Conservation (phyloP, 495 filamentous ascomycete species). For the Aspergillus asperescens region DNA sequence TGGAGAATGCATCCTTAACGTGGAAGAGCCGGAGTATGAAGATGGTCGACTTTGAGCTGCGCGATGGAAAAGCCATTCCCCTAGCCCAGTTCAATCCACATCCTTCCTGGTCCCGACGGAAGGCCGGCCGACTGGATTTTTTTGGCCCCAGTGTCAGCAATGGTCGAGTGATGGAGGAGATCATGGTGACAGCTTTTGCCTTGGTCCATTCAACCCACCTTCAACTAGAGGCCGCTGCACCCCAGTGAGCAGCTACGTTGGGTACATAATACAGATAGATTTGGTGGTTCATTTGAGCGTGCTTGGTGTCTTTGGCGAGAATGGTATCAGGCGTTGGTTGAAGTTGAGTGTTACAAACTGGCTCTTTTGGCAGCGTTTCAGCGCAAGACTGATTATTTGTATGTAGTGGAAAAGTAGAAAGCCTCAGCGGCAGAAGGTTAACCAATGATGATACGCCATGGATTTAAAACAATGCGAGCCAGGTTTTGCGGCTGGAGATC, state of each 20-base stretch:
- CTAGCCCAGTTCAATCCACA: conserved; percentile 10
- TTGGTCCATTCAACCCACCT: conserved; percentile 1
- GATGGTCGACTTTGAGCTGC: conserved; percentile 10
- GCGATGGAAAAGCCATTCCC: conserved; percentile 1
- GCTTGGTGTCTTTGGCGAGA: not conserved
- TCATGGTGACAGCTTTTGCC: conserved; percentile 7
- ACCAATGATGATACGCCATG: too few relatives aligned
- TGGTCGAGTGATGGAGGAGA: conserved; percentile 7
- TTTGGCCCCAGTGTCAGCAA: not conserved
- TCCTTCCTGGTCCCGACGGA: not conserved
- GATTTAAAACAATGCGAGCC: too few relatives aligned
- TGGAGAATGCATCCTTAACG: not conserved
- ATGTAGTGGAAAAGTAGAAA: too few relatives aligned
- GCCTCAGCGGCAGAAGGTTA: too few relatives aligned
- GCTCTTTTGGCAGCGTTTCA: not conserved
- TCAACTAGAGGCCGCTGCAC: not conserved
- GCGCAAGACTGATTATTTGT: not conserved
- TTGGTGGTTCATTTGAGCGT: too few relatives aligned
- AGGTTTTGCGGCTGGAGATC: too few relatives aligned
- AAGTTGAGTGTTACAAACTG: not conserved
- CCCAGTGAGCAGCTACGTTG: not conserved
- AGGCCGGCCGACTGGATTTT: conserved; percentile 6
- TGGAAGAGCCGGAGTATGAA: conserved; percentile 12
- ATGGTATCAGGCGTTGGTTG: not conserved
- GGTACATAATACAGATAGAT: not conserved